A percentile compares a stretch with the other conserved stretches of the same genome.
phyloP scores from a whole-genome alignment of 768 basidiomycete genomes.

The Podaxis sp. region DNA sequence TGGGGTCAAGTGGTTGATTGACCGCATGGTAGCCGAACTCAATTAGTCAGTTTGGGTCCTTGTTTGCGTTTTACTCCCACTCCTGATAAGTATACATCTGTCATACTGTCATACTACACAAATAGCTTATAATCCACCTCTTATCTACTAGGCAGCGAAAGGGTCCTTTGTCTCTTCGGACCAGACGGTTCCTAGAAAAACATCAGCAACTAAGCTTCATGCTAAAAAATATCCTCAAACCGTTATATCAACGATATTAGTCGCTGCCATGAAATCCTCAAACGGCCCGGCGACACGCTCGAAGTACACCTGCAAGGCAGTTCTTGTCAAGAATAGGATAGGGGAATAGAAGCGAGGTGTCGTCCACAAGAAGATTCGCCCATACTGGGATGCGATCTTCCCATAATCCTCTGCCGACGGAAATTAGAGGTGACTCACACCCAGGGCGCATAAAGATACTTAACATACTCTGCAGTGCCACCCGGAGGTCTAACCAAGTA shows the following conservation, averaged over 20 bases:
- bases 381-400: slow-evolving; percentile 57
- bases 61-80: neutral
- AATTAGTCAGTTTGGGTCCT: slow-evolving; percentile 3
- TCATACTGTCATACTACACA: neutral
- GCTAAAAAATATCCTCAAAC: neutral
- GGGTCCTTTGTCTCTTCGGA: neutral
- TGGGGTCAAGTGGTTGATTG: slow-evolving; percentile 24
- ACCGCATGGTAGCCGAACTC: slow-evolving; percentile 20
- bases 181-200: neutral
- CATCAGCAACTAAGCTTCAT: neutral
- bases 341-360: slow-evolving; percentile 62
- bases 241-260: neutral
- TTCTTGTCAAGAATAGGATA: slow-evolving; percentile 30
- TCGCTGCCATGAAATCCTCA: slow-evolving; percentile 26
- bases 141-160: neutral
- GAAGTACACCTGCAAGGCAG: slow-evolving; percentile 31
- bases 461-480: slow-evolving; percentile 54
- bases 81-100: neutral
- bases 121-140: neutral
- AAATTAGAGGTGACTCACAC: slow-evolving; percentile 5
- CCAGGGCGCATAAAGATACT: neutral
- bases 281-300: slow-evolving; percentile 58
- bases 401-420: slow-evolving; percentile 59
- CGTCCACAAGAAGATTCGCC: slow-evolving; percentile 77
- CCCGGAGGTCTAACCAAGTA: slow-evolving; percentile 65